A percentile compares a stretch with the other conserved stretches of the same genome.
These are phyloP conservation scores for Dianthus caryophyllus DNA, from an alignment of 148 eudicot species.

Conservation along the genomic window DNA sequence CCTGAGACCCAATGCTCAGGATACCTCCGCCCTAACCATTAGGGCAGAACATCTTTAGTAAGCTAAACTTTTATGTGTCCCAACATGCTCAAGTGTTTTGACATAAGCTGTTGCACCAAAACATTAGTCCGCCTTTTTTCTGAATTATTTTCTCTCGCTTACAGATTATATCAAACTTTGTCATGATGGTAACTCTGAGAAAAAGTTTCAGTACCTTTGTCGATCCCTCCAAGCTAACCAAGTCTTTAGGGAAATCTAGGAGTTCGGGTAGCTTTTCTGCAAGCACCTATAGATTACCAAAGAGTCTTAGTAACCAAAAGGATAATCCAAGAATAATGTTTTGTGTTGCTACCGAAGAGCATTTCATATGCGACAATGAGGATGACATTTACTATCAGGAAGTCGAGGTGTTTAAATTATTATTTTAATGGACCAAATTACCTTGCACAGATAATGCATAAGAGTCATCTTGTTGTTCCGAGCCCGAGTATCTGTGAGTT, in stretches of 20 bases:
- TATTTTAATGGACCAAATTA: conserved; percentile 12
- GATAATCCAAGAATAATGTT: neutral
- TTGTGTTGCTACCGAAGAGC: neutral
- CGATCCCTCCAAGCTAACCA: conserved; percentile 74
- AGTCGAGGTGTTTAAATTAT: neutral
- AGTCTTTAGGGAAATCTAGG: conserved; percentile 78
- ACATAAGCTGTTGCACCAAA: neutral
- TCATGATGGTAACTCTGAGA: neutral
- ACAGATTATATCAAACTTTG: conserved; percentile 7
- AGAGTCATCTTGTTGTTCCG: conserved; percentile 88
- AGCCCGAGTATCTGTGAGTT: conserved; percentile 92
- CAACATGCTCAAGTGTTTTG: too few species aligned
- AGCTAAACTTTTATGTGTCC: too few species aligned
- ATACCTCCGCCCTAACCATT: too few species aligned
- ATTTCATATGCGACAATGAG: neutral
- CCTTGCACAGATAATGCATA: conserved; percentile 99
- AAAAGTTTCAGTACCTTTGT: conserved; percentile 57
- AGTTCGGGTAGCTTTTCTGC: conserved; percentile 82
- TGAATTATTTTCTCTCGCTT: neutral
- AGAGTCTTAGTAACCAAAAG: neutral
- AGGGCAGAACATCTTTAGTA: too few species aligned
- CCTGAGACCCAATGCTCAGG: too few species aligned
- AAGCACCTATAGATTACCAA: conserved; percentile 49
- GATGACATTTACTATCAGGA: neutral
- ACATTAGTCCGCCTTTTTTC: neutral